Percentiles rank a stretch among this genome's conserved stretches.
These are phyloP conservation scores for Erigeron philadelphicus DNA, from an alignment of 140 eudicot species.

Conservation along the genomic window DNA sequence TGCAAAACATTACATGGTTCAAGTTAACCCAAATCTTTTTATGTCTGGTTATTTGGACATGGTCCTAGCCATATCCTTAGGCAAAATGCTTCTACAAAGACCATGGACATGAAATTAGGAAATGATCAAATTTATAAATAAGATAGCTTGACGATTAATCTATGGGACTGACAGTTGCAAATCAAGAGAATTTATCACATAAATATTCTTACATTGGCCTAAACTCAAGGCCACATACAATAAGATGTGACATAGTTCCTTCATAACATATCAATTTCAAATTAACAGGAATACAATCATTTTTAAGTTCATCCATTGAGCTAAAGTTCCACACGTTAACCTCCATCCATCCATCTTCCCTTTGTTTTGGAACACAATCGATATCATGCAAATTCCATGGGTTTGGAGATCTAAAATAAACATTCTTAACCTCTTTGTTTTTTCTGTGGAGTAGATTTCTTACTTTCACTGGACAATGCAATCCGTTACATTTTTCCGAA, in stretches of 20 bases:
- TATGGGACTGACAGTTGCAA: too few relatives aligned
- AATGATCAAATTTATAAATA: too few relatives aligned
- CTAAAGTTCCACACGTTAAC: too few relatives aligned
- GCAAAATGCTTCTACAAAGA: too few relatives aligned
- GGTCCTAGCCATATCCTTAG: too few relatives aligned
- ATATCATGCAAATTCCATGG: conserved; percentile 13
- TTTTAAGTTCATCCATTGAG: neutral
- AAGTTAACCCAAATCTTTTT: too few relatives aligned
- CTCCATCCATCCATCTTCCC: too few relatives aligned
- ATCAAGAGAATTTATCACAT: too few relatives aligned
- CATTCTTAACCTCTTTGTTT: neutral
- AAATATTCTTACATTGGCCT: conserved; percentile 4
- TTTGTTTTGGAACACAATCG: neutral
- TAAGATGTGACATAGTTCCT: conserved; percentile 10
- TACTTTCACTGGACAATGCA: conserved; percentile 16
- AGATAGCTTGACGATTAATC: too few relatives aligned
- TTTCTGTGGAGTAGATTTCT: neutral
- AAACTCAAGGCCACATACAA: conserved; percentile 11
- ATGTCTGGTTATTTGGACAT: too few relatives aligned
- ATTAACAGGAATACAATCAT: neutral
- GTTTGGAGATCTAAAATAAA: conserved; percentile 12
- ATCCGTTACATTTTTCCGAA: neutral
- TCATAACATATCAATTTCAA: conserved; percentile 15
- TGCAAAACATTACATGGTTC: too few relatives aligned
- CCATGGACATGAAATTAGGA: too few relatives aligned